Evolutionary conservation across 495 filamentous ascomycete genomes (phyloP).

Genomic region (Immersiella caudata): DNA sequence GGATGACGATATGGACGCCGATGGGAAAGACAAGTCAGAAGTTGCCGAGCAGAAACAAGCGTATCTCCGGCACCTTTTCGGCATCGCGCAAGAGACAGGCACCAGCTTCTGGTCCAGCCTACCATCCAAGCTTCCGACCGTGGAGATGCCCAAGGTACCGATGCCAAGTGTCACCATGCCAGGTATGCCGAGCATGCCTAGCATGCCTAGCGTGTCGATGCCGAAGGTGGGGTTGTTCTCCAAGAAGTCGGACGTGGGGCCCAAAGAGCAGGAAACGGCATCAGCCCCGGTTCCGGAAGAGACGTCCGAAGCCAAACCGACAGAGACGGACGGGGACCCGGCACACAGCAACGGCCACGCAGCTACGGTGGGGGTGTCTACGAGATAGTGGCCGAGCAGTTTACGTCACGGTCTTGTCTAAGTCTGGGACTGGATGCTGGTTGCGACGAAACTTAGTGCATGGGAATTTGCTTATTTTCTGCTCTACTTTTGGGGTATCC

Average conservation of each 20-base stretch:
- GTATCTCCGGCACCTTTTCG: slow-evolving; percentile 52
- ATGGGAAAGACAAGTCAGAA: slow-evolving; percentile 22
- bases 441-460: too few relatives aligned
- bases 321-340: background rate
- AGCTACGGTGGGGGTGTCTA: background rate
- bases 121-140: slow-evolving; percentile 46
- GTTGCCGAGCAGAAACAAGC: slow-evolving; percentile 36
- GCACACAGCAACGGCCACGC: too few relatives aligned
- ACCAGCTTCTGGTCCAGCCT: slow-evolving; percentile 44
- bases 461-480: too few relatives aligned
- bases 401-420: too few relatives aligned
- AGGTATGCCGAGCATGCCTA: slow-evolving; percentile 31
- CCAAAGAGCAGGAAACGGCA: background rate
- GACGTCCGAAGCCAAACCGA: background rate
- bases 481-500: too few relatives aligned
- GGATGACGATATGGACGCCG: slow-evolving; percentile 37
- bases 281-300: background rate
- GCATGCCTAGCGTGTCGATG: slow-evolving; percentile 31
- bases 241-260: slow-evolving; percentile 10
- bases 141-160: slow-evolving; percentile 34
- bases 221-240: slow-evolving; percentile 28
- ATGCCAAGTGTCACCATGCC: slow-evolving; percentile 32
- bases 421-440: too few relatives aligned
- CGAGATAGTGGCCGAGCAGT: background rate
- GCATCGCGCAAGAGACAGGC: slow-evolving; percentile 47